Conservation (phyloP, 148 eudicot species). For the Fagopyrum homotropicum region DNA sequence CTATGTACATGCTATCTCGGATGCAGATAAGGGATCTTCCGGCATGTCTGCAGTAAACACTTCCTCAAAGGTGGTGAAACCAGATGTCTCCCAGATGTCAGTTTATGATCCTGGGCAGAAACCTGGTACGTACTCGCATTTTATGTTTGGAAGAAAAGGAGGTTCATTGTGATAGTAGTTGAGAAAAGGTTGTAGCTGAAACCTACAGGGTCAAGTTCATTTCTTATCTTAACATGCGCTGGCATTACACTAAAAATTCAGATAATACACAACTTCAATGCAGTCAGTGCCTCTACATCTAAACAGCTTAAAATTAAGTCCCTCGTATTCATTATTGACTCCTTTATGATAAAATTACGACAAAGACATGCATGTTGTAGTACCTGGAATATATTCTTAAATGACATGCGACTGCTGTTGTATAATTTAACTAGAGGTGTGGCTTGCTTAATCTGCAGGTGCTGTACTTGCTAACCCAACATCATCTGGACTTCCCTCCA, state of each 20-base stretch:
- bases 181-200: background rate
- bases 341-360: background rate
- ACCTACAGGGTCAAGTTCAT: background rate
- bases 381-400: background rate
- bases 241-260: background rate
- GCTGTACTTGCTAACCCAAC: slow-evolving; percentile 31
- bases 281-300: background rate
- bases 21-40: slow-evolving; percentile 52
- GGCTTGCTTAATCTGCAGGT: slow-evolving; percentile 19
- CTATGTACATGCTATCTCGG: slow-evolving; percentile 7
- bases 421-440: background rate
- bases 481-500: slow-evolving; percentile 36
- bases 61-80: slow-evolving; percentile 53
- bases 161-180: background rate
- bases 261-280: background rate
- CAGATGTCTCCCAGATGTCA: slow-evolving; percentile 73
- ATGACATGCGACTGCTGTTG: background rate
- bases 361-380: background rate
- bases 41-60: slow-evolving; percentile 34
- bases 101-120: slow-evolving; percentile 71
- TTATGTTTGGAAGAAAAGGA: background rate
- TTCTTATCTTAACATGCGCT: background rate
- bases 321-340: background rate
- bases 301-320: background rate
- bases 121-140: slow-evolving; percentile 37